Conservation (phyloP, 2,329 filamentous ascomycete species). For the Periconia sp. region DNA sequence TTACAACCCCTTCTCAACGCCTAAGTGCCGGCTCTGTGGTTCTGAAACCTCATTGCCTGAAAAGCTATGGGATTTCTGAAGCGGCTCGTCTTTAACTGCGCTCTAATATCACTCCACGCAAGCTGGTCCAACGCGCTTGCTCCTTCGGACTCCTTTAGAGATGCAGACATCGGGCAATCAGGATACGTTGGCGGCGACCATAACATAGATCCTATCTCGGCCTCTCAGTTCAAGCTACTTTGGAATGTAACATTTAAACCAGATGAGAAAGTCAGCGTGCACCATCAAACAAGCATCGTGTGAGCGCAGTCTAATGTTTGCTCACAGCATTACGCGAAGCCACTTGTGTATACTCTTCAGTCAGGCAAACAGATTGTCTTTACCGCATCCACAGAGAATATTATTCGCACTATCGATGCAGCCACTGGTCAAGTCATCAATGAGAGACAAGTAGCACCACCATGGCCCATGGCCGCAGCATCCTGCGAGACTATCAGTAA, state of each 20-base stretch:
- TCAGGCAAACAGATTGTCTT: constrained; percentile 26
- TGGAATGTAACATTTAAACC: constrained; percentile 43
- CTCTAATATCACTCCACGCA: too few relatives aligned
- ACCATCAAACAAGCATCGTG: not conserved
- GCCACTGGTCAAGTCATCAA: constrained; percentile 19
- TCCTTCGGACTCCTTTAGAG: constrained; percentile 21
- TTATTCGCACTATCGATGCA: constrained; percentile 25
- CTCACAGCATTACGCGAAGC: constrained; percentile 54
- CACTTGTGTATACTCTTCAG: constrained; percentile 52
- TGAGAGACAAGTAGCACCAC: constrained; percentile 18
- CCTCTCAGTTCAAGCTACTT: constrained; percentile 47
- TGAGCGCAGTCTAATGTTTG: not conserved
- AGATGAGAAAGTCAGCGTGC: constrained; percentile 37
- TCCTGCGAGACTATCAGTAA: constrained; percentile 16
- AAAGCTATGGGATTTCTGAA: too few relatives aligned
- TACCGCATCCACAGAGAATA: constrained; percentile 24
- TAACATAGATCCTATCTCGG: constrained; percentile 48
- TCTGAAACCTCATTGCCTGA: too few relatives aligned
- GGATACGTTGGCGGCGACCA: constrained; percentile 41
- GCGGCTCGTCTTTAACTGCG: too few relatives aligned
- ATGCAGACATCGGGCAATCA: constrained; percentile 23
- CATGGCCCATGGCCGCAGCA: constrained; percentile 21
- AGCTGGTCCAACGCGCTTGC: constrained; percentile 7
- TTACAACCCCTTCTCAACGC: too few relatives aligned
- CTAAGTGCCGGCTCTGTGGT: too few relatives aligned